These are phyloP conservation scores for Cyclocybe cylindracea DNA, from an alignment of 768 basidiomycete genomes.

Conservation along the genomic window DNA sequence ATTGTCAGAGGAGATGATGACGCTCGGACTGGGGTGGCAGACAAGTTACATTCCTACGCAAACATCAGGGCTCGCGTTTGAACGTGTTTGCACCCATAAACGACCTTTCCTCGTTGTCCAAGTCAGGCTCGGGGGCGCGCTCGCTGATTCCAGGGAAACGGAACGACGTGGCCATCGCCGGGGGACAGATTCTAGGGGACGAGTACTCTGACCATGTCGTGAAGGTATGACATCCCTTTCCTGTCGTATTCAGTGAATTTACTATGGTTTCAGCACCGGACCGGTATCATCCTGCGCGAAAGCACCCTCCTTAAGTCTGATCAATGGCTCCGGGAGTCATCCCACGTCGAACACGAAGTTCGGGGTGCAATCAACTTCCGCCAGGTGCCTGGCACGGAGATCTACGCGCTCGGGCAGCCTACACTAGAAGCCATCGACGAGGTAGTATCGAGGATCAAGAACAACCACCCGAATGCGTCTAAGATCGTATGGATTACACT, in stretches of 20 bases:
- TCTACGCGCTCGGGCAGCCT: constrained; percentile 94
- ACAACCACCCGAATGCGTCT: constrained; percentile 57
- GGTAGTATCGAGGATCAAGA: constrained; percentile 67
- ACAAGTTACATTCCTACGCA: constrained; percentile 85
- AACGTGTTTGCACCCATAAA: constrained; percentile 92
- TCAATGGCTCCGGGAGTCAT: constrained; percentile 80
- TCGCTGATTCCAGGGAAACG: constrained; percentile 66
- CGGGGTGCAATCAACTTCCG: constrained; percentile 97
- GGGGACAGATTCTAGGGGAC: constrained; percentile 88
- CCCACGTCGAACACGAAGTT: constrained; percentile 64
- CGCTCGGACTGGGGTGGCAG: constrained; percentile 27
- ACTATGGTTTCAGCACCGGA: constrained; percentile 63
- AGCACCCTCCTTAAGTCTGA: constrained; percentile 91
- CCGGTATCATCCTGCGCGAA: constrained; percentile 91
- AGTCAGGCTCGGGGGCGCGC: constrained; percentile 57
- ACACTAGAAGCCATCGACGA: constrained; percentile 84
- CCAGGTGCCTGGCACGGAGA: constrained; percentile 73
- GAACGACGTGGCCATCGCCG: constrained; percentile 72
- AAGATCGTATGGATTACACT: constrained; percentile 89
- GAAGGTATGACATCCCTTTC: constrained; percentile 48
- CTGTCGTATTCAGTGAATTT: not conserved
- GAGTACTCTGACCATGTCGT: constrained; percentile 96
- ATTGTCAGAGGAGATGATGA: not conserved
- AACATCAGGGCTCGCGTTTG: constrained; percentile 75
- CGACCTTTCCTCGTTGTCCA: constrained; percentile 83